Evolutionary conservation across 2,329 filamentous ascomycete genomes (phyloP), one percentile per base, ranked within the genome.

Genomic region (Metarhizium album): DNA sequence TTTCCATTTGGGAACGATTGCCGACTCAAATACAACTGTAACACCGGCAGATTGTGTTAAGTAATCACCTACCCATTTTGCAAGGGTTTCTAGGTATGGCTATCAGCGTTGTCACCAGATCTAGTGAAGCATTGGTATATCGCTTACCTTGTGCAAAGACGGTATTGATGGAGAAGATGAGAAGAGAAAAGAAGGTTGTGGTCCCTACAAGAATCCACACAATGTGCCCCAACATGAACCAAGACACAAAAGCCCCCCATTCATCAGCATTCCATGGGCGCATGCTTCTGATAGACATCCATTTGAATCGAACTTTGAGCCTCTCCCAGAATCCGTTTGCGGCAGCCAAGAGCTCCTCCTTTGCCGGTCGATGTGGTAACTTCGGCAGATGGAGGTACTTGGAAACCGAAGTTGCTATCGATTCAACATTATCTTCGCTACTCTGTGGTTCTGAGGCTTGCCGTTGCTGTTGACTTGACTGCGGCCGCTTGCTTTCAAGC

Each of bases 171-270:
- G 87, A 81, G 57, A 95, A 80, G 50, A 98, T 95, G 18, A 91
- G 71, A 50, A 97, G 73, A 4, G 91, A 96, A 67, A 97, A 90
- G 68, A 98, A 98, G 0, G 93, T 97, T 0, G 93, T 98, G 1
- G 93, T 98, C 49, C 93, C 93, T 29, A 97, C 78, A n/a, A 97
- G 78, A 59, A 98, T 81, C 93, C 93, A 98, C 11, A 95, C 79
- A 8, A 98, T 74, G 67, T 98, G 93, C 0, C 91, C 93, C 49
- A 96, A 76, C 55, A 97, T 78, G 55, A 98, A 86, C 91, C 91
- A 97, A 2, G 93, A 97, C 49, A 77, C 82, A 55, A 98, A 91
- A 3, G 93, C 93, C 45, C 90, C 87, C 74, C 95, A 96, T 70
- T 98, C 93, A 66, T 98, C 93, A 22, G 85, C 80, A 66, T 95